Percentiles rank a stretch among this genome's conserved stretches.
phyloP scores from a whole-genome alignment of 352 stramenopile genomes.

The Pythium phragmitis region DNA sequence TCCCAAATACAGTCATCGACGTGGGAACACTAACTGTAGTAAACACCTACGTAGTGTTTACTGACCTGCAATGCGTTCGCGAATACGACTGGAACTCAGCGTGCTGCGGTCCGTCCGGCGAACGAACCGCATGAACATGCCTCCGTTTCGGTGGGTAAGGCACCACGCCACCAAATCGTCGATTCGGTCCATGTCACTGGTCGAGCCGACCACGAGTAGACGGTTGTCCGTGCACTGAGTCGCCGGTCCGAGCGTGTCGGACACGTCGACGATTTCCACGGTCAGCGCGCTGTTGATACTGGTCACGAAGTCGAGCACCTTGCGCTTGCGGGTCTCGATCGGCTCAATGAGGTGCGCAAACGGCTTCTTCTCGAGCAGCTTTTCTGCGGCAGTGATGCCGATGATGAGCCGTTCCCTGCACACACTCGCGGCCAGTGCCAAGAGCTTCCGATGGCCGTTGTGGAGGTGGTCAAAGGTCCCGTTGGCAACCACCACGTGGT shows the following conservation, averaged over 20 bases:
- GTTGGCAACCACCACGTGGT: conserved; percentile 27
- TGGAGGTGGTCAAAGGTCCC: conserved; percentile 91
- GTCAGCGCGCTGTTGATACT: conserved; percentile 57
- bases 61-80: conserved; percentile 32
- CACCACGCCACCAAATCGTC: conserved; percentile 18
- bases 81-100: conserved; percentile 34
- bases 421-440: conserved; percentile 67
- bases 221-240: not conserved
- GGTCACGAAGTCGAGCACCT: conserved; percentile 54
- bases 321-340: conserved; percentile 46
- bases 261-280: conserved; percentile 71
- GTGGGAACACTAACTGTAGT: not conserved
- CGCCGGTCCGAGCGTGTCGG: conserved; percentile 30
- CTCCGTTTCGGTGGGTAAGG: conserved; percentile 39
- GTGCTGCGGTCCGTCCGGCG: conserved; percentile 78
- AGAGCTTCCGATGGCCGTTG: conserved; percentile 88
- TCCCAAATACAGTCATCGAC: not conserved
- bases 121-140: conserved; percentile 69
- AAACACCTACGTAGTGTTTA: not conserved
- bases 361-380: conserved; percentile 13
- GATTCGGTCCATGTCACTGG: conserved; percentile 4
- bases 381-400: conserved; percentile 39
- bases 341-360: conserved; percentile 60
- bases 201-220: conserved; percentile 4
- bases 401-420: conserved; percentile 53